Evolutionary conservation across 495 filamentous ascomycete genomes (phyloP), one percentile per base, ranked within the genome.

Genomic region (Endocarpon pusillum): DNA sequence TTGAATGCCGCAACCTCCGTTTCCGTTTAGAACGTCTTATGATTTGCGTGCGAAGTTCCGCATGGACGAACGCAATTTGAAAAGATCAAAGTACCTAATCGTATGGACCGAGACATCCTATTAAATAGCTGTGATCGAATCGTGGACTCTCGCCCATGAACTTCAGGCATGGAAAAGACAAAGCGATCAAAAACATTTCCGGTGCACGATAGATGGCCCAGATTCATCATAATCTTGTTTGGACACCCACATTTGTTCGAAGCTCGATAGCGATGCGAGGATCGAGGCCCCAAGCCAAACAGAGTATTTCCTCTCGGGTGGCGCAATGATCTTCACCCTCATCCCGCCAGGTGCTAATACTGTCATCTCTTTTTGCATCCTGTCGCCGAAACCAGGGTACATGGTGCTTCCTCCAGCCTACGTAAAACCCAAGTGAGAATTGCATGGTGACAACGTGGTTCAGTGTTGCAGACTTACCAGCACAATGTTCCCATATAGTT

Each of bases 191-290:
- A 94, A 94, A 79, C 85, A 97, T 81, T 97, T 97, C 81, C 89
- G 86, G 78, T 97, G 89, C 48, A 97, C 89, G 57, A 97, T 96
- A 49, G 85, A 94, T 51, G 89, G 89, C 62, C 89, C 89, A 59
- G 76, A 85, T 81, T 97, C 89, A 67, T 97, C 89, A 74, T 96
- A 96, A 72, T 96, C 89, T 71, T 97, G 89, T 81, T 97, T 97
- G 44, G 89, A 97, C 77, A 97, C 96, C 89, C 89, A 97, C 91
- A 97, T 97, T 69, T 96, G 89, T 69, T 97, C 91, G 86, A 96
- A 96, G 66, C 87, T 96, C 39, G 89, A 97, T 44, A 97, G 82
- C 42, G 89, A 97, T 44, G 89, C 89, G 55, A 97, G 67, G 59
- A 97, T 97, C 60, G 89, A 97, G 74, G 91, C 89, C 83, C 89